phyloP scores from a whole-genome alignment of 2,329 filamentous ascomycete genomes.

The Hypoxylon sp. region DNA sequence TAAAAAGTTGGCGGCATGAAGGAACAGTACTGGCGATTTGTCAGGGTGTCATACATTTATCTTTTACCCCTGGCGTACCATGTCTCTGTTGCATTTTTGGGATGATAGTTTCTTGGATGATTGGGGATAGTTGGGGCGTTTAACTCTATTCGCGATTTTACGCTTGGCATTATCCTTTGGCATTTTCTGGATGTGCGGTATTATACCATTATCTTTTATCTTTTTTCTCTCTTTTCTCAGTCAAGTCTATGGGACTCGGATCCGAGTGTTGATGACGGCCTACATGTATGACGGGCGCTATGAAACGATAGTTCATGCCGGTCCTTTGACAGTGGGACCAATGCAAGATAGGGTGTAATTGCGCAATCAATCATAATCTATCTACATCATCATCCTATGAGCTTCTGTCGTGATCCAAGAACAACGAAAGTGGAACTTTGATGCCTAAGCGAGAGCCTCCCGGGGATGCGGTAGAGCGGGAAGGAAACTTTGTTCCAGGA shows the following conservation, averaged over 20 bases:
- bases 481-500: slow-evolving; percentile 22
- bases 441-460: slow-evolving; percentile 18
- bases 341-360: slow-evolving; percentile 31
- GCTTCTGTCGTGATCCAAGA: slow-evolving; percentile 22
- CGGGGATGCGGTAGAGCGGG: slow-evolving; percentile 14
- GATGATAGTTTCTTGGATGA: slow-evolving; percentile 19
- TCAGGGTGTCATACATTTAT: slow-evolving; percentile 26
- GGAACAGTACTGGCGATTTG: slow-evolving; percentile 38
- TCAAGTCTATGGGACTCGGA: slow-evolving; percentile 4
- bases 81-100: slow-evolving; percentile 23
- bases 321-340: slow-evolving; percentile 22
- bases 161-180: slow-evolving; percentile 30
- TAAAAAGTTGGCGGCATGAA: slow-evolving; percentile 42
- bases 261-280: slow-evolving; percentile 13
- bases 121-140: slow-evolving; percentile 27
- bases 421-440: slow-evolving; percentile 1
- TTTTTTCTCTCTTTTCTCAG: not conserved
- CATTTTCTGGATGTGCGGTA: slow-evolving; percentile 45
- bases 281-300: slow-evolving; percentile 24
- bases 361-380: slow-evolving; percentile 39
- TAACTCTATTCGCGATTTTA: slow-evolving; percentile 18
- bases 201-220: slow-evolving; percentile 39
- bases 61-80: slow-evolving; percentile 33
- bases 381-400: slow-evolving; percentile 14
- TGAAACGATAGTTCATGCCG: slow-evolving; percentile 21